Percentiles rank a stretch among this genome's conserved stretches.
Conservation (phyloP, 805 yeast species). For the Yamadazyma ubonensis region DNA sequence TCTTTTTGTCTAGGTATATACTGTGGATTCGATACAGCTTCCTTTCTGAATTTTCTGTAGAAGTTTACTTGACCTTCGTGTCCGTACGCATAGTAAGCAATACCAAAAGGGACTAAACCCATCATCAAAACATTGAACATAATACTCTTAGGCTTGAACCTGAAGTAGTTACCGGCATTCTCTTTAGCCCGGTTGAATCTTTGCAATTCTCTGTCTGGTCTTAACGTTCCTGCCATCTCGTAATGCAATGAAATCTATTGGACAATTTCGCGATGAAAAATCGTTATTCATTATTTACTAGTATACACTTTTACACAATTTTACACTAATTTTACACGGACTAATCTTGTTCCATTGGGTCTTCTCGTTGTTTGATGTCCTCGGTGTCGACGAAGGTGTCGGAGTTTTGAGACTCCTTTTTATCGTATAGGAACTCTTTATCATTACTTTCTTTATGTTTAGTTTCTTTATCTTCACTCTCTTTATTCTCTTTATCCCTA, state of each 20-base stretch:
- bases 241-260: slow-evolving; percentile 5
- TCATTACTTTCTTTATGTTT: too few species aligned
- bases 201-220: slow-evolving; percentile 42
- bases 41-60: slow-evolving; percentile 35
- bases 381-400: too few species aligned
- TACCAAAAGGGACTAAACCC: slow-evolving; percentile 40
- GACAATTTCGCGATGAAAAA: background rate
- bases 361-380: too few species aligned
- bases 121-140: slow-evolving; percentile 33
- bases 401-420: too few species aligned
- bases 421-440: too few species aligned
- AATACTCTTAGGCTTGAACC: slow-evolving; percentile 41
- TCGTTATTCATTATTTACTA: slow-evolving; percentile 1
- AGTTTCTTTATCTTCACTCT: too few species aligned
- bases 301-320: too few species aligned
- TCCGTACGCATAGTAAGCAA: slow-evolving; percentile 36
- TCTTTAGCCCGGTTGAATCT: slow-evolving; percentile 44
- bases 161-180: slow-evolving; percentile 40
- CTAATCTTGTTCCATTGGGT: background rate
- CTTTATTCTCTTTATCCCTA: too few species aligned
- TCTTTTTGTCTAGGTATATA: slow-evolving; percentile 38
- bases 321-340: too few species aligned
- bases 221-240: slow-evolving; percentile 43
- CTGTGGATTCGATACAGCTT: slow-evolving; percentile 34
- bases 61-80: slow-evolving; percentile 38